A percentile compares a stretch with the other conserved stretches of the same genome.
phyloP scores from a whole-genome alignment of 179 eudicot genomes.

The Corrigiola litoralis region DNA sequence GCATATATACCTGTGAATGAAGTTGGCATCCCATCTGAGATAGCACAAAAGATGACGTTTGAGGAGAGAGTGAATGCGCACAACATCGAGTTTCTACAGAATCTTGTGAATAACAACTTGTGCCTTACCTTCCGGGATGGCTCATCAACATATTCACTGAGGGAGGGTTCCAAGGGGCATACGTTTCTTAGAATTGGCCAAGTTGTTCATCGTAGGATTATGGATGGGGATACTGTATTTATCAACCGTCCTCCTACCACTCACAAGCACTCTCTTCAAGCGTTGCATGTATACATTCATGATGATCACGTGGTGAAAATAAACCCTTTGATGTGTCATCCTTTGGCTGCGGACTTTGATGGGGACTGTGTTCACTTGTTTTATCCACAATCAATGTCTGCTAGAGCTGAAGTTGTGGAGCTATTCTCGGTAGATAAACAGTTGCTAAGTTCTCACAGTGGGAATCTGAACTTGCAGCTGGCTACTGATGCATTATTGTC shows the following conservation, averaged over 20 bases:
- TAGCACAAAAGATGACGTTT: conserved; percentile 86
- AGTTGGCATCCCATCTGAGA: conserved; percentile 85
- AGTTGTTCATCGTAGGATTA: conserved; percentile 72
- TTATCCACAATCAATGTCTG: conserved; percentile 89
- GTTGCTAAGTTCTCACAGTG: conserved; percentile 77
- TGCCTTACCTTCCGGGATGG: conserved; percentile 86
- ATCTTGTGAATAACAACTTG: conserved; percentile 74
- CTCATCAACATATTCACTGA: conserved; percentile 58
- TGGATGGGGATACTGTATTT: conserved; percentile 95
- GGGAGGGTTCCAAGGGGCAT: conserved; percentile 96
- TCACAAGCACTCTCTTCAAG: conserved; percentile 91
- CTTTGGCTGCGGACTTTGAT: conserved; percentile 91
- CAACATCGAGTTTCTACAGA: conserved; percentile 66
- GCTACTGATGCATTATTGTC: conserved; percentile 74
- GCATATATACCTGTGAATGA: conserved; percentile 77
- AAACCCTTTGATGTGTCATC: conserved; percentile 91
- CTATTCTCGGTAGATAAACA: conserved; percentile 93
- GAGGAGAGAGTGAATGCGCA: conserved; percentile 82
- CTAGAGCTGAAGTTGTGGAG: conserved; percentile 95
- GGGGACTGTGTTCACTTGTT: conserved; percentile 92
- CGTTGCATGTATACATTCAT: conserved; percentile 73
- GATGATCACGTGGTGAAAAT: conserved; percentile 87
- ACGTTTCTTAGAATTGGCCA: conserved; percentile 84
- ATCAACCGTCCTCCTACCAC: conserved; percentile 96
- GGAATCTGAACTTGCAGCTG: conserved; percentile 79